Percentiles rank a stretch among this genome's conserved stretches.
These are phyloP conservation scores for Babesia caballi DNA, from an alignment of 169 alveolate species.

Conservation along the genomic window DNA sequence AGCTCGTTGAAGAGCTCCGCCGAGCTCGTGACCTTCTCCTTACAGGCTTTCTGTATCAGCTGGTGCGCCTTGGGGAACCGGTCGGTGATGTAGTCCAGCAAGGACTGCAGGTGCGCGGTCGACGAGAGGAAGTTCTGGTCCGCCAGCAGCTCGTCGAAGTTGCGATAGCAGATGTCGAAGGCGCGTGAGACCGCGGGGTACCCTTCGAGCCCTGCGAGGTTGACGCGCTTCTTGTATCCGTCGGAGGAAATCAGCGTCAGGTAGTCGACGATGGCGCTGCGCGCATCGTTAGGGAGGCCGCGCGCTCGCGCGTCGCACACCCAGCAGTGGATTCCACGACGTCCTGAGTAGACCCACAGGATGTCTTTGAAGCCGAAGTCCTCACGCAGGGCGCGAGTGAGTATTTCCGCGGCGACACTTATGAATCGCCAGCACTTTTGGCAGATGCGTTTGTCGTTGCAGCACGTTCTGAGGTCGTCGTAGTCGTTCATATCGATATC, in stretches of 20 bases:
- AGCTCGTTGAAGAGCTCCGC: slow-evolving; percentile 32
- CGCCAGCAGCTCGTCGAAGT: slow-evolving; percentile 39
- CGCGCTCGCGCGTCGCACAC: slow-evolving; percentile 86
- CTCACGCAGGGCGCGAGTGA: slow-evolving; percentile 80
- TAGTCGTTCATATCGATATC: slow-evolving; percentile 99
- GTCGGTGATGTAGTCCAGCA: slow-evolving; percentile 57
- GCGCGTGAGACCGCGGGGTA: slow-evolving; percentile 57
- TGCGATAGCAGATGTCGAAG: slow-evolving; percentile 60
- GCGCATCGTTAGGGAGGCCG: slow-evolving; percentile 70
- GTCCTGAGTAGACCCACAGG: slow-evolving; percentile 96
- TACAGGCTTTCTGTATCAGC: slow-evolving; percentile 6
- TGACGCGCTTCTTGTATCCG: slow-evolving; percentile 69
- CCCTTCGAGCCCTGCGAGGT: slow-evolving; percentile 31
- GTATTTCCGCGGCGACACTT: slow-evolving; percentile 76
- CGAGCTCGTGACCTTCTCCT: slow-evolving; percentile 10
- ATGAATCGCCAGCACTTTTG: slow-evolving; percentile 92
- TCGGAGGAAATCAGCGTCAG: slow-evolving; percentile 69
- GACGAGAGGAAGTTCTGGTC: slow-evolving; percentile 44
- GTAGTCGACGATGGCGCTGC: slow-evolving; percentile 75
- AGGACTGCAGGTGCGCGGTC: slow-evolving; percentile 19
- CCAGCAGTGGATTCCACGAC: slow-evolving; percentile 99
- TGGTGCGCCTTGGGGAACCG: slow-evolving; percentile 21
- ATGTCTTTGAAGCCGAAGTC: slow-evolving; percentile 93
- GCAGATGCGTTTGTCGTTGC: slow-evolving; percentile 94
- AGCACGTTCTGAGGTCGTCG: slow-evolving; percentile 97